phyloP scores from a whole-genome alignment of 2,329 filamentous ascomycete genomes.

The Madurella fahalii region DNA sequence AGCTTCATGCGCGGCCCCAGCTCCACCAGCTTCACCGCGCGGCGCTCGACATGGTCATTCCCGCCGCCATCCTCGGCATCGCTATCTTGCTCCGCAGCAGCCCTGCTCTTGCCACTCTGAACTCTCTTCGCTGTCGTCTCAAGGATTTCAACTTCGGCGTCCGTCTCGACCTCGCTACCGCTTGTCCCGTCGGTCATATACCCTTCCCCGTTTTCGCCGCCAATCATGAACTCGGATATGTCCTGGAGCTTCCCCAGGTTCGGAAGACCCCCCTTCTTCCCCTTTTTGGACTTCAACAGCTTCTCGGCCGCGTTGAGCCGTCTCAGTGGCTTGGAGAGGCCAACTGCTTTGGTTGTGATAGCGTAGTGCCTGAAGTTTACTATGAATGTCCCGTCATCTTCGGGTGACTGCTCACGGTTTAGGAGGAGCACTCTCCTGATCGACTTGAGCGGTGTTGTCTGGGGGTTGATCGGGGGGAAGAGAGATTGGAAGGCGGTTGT shows the following conservation, averaged over 20 bases:
- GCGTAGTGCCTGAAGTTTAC: slow-evolving; percentile 91
- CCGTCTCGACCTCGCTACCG: slow-evolving; percentile 88
- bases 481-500: slow-evolving; percentile 95
- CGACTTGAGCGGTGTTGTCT: slow-evolving; percentile 82
- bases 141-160: slow-evolving; percentile 87
- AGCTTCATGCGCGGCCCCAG: slow-evolving; percentile 86
- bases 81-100: slow-evolving; percentile 38
- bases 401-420: slow-evolving; percentile 65
- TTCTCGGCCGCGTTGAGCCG: slow-evolving; percentile 83
- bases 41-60: slow-evolving; percentile 66
- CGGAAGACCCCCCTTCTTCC: slow-evolving; percentile 69
- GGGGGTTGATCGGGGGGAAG: slow-evolving; percentile 92
- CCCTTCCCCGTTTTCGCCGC: slow-evolving; percentile 69
- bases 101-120: slow-evolving; percentile 47
- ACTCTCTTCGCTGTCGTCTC: slow-evolving; percentile 62
- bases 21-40: slow-evolving; percentile 88
- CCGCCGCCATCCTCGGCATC: slow-evolving; percentile 44
- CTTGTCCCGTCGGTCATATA: slow-evolving; percentile 84
- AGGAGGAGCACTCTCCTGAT: slow-evolving; percentile 87
- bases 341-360: slow-evolving; percentile 84
- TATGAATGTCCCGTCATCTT: slow-evolving; percentile 65
- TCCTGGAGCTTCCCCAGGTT: slow-evolving; percentile 90
- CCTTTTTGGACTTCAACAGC: slow-evolving; percentile 57
- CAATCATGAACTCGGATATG: slow-evolving; percentile 90
- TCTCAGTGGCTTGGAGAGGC: slow-evolving; percentile 77